A percentile compares a stretch with the other conserved stretches of the same genome.
phyloP scores from a whole-genome alignment of 2,329 filamentous ascomycete genomes.

The Cyphellophora europaea region DNA sequence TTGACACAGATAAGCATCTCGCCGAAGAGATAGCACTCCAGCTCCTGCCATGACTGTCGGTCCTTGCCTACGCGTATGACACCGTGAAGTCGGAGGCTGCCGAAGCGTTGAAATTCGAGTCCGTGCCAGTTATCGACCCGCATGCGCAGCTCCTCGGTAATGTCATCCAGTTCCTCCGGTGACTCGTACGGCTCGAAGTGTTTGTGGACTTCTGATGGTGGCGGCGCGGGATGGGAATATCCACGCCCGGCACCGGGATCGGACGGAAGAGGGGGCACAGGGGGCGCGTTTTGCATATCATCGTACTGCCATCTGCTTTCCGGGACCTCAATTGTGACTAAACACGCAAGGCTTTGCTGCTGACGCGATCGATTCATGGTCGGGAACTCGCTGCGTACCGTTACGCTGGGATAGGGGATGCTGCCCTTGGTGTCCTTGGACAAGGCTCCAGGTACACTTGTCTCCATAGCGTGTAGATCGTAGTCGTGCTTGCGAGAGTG shows the following conservation, averaged over 20 bases:
- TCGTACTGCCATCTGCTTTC: conserved; percentile 90
- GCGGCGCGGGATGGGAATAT: conserved; percentile 26
- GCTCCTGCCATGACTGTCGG: conserved; percentile 89
- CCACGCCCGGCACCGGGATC: conserved; percentile 36
- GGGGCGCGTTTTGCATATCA: conserved; percentile 53
- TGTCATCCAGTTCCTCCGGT: conserved; percentile 66
- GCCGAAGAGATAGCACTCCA: conserved; percentile 92
- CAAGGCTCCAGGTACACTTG: conserved; percentile 65
- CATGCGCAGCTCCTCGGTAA: conserved; percentile 72
- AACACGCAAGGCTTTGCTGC: conserved; percentile 87
- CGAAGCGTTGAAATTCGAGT: conserved; percentile 76
- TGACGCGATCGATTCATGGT: conserved; percentile 85
- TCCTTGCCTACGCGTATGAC: conserved; percentile 92
- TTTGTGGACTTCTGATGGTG: background rate
- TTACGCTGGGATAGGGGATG: conserved; percentile 85
- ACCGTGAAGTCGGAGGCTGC: conserved; percentile 81
- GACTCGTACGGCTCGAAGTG: conserved; percentile 50
- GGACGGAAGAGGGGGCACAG: conserved; percentile 37
- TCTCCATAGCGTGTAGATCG: conserved; percentile 93
- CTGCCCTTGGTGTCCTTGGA: conserved; percentile 63
- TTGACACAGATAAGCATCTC: conserved; percentile 99
- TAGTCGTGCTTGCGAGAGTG: conserved; percentile 75
- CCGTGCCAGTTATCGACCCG: conserved; percentile 99
- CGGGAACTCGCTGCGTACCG: conserved; percentile 91
- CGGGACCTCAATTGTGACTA: conserved; percentile 87